Evolutionary conservation across 2,329 filamentous ascomycete genomes (phyloP).

Genomic region (Alternaria novae-zelandiae): DNA sequence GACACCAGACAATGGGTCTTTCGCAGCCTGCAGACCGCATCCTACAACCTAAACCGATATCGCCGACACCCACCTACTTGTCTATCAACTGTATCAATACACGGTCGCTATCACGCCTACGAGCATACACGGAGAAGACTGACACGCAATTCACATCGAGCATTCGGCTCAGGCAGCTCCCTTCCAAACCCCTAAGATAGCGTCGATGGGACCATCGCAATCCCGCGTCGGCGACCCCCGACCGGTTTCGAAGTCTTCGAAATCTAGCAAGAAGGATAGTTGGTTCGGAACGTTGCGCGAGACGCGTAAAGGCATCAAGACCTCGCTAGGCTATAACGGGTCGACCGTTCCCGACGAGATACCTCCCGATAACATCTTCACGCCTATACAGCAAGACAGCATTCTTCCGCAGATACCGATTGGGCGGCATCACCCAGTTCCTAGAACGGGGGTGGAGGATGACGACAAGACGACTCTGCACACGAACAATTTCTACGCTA

Average conservation of each 20-base stretch:
- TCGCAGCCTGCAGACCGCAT: neutral
- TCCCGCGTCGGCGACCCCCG: neutral
- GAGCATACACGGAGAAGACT: neutral
- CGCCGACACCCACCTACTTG: neutral
- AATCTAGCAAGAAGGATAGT: constrained; percentile 4
- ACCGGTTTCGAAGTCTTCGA: neutral
- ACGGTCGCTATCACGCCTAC: neutral
- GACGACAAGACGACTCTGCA: constrained; percentile 57
- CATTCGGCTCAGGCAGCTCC: neutral
- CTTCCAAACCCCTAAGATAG: neutral
- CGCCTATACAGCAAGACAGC: constrained; percentile 48
- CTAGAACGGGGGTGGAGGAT: constrained; percentile 48
- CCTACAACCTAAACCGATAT: neutral
- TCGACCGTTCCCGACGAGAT: constrained; percentile 5
- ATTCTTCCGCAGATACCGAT: constrained; percentile 51
- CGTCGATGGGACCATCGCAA: constrained; percentile 14
- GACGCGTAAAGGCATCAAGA: constrained; percentile 9
- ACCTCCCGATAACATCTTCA: constrained; percentile 48
- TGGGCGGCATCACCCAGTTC: constrained; percentile 50
- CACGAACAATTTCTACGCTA: constrained; percentile 76
- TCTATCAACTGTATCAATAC: neutral
- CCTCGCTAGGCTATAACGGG: constrained; percentile 13
- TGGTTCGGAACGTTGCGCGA: constrained; percentile 15
- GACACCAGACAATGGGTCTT: neutral
- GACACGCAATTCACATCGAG: neutral